Base-by-base conservation (phyloP, 108 stramenopile species). In the Nannochloropsis gaditana region DNA sequence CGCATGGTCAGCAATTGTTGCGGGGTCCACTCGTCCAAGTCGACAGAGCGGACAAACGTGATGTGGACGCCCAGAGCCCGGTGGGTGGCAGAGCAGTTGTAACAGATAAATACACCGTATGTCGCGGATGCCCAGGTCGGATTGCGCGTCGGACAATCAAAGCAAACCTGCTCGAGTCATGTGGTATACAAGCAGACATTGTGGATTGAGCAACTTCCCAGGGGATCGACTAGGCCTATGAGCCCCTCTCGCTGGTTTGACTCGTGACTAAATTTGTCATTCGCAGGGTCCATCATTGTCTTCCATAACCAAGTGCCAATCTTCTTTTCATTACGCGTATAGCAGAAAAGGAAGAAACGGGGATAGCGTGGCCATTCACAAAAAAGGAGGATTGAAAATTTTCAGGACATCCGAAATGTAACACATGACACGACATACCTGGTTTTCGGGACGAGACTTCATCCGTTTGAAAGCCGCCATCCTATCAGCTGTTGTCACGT, bases 1-100 rank as follows among this genome's bases (percentile, higher is more conserved):
- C 84, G 83, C 92, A 93, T 93, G 9, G 79, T 83, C 19, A 87
- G 89, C 79, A 93, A 59, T 84, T 93, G 92, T 21, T 83, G n/a
- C 41, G 86, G 83, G 42, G 45, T 91, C 89, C 89, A 90, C 44
- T 89, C 85, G 86, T 90, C 89, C 43, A 90, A 83, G 82, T 90
- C 89, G 43, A 97, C 89, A 87, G 93, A 94, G 80, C 99, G 91
- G 15, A 99, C 99, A 91, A 98, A 99, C 47, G 93, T 93, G 84
- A 99, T 96, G 86, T 99, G 99, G 11, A 97, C 96, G 43, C 99
- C 99, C 85, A 99, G 90, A 43, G 95, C 93, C 17, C 99, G 95
- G 92, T 99, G 99, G 45, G 95, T 95, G 47, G 97, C 97, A 79
- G 95, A 96, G 89, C 99, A 99, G 89, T 99, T 97, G 85, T 98